Evolutionary conservation across 441 rosid species (phyloP).

Genomic region (Mallotus repandus): DNA sequence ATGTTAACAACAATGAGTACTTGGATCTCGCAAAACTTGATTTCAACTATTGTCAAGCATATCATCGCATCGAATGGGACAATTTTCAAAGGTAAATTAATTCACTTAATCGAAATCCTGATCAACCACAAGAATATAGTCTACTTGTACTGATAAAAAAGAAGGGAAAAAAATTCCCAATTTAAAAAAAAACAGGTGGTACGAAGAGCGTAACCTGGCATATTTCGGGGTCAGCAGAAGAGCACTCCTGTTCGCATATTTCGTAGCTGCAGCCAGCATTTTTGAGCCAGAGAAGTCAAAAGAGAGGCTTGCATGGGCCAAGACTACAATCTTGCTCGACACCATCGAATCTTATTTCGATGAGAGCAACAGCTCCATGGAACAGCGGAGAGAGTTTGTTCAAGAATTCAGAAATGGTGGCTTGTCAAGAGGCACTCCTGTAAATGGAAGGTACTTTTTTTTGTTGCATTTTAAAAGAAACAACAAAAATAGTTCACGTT

Average conservation of each 20-base stretch:
- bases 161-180: no score
- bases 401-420: slow-evolving; percentile 37
- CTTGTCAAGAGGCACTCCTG: neutral
- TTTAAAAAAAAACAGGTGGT: slow-evolving; percentile 73
- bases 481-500: no score
- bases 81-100: slow-evolving; percentile 57
- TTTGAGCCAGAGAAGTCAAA: slow-evolving; percentile 68
- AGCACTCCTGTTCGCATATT: slow-evolving; percentile 52
- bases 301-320: slow-evolving; percentile 86
- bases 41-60: slow-evolving; percentile 77
- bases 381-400: slow-evolving; percentile 46
- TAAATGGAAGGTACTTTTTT: no score
- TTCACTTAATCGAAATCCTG: no score
- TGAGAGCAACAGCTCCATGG: slow-evolving; percentile 21
- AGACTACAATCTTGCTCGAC: slow-evolving; percentile 49
- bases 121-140: no score
- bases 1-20: slow-evolving; percentile 64
- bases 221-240: slow-evolving; percentile 48
- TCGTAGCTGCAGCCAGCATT: slow-evolving; percentile 64
- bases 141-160: no score
- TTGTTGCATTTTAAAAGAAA: no score
- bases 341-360: slow-evolving; percentile 40
- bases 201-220: slow-evolving; percentile 38
- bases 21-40: slow-evolving; percentile 80
- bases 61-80: slow-evolving; percentile 67